These are phyloP conservation scores for Pelomyxa schiedti DNA, from an alignment of 78 protist genomes.

Conservation along the genomic window DNA sequence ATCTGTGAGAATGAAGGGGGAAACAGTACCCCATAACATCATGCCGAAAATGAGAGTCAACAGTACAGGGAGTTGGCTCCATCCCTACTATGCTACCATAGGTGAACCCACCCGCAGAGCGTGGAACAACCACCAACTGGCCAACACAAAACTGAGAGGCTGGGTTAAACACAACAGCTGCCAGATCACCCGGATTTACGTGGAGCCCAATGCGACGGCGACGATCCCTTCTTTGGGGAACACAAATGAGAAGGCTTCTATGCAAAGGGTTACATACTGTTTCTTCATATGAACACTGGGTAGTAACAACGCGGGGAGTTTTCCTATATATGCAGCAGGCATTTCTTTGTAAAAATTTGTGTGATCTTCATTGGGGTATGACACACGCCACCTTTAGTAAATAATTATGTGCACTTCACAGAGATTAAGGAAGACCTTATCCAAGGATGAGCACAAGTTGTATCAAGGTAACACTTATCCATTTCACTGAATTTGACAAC, in stretches of 20 bases:
- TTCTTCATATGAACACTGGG: neutral
- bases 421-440: slow-evolving; percentile 12
- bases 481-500: neutral
- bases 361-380: too few relatives aligned
- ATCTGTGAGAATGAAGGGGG: too few relatives aligned
- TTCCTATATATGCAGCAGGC: slow-evolving; percentile 29
- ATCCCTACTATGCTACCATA: slow-evolving; percentile 30
- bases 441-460: slow-evolving; percentile 15
- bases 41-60: too few relatives aligned
- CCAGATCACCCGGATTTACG: neutral
- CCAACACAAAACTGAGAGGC: neutral
- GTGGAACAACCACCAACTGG: neutral
- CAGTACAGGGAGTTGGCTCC: neutral
- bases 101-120: slow-evolving; percentile 6
- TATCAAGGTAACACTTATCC: slow-evolving; percentile 22
- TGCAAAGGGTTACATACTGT: neutral
- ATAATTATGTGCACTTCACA: too few relatives aligned
- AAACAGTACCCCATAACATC: too few relatives aligned
- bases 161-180: neutral
- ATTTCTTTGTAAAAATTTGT: slow-evolving; percentile 40
- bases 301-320: slow-evolving; percentile 4
- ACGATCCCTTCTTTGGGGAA: neutral
- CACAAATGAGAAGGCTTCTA: neutral
- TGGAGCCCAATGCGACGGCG: neutral
- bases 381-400: too few relatives aligned